Evolutionary conservation across 2,329 filamentous ascomycete genomes (phyloP), one percentile per base, ranked within the genome.

Genomic region (Aspergillus fischeri): DNA sequence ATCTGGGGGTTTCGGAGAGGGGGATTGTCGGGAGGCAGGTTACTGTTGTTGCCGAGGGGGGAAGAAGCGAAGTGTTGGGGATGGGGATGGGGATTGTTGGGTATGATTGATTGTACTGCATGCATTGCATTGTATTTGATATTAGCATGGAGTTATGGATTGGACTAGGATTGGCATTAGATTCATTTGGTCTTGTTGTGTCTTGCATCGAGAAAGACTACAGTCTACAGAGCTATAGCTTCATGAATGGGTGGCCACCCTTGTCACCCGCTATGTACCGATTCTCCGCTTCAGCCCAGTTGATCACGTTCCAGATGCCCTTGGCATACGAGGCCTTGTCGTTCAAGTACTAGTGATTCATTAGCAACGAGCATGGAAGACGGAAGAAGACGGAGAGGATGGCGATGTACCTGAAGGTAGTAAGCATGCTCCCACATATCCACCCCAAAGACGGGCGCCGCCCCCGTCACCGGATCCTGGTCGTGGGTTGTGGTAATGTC

Each of bases 381-480:
- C 17, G 9, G 3, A 25, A 52, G 2, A n/a, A 0, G 47, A 11
- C 1, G 1, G 10, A 9, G 7, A 47, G 11, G 6, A 27, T 27
- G 25, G 25, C 1, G 4, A 3, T 29, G 63, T 60, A 87, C 85
- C 80, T 91, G 90, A 20, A 95, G 77, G 70, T 96, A 96, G 71
- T 95, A 96, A 0, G 91, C 91, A 77, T 96, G 91, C 78, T 96
- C 91, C 91, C 91, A 95, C 85, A 95, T 93, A 72, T 96, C 91
- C 2, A 96, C 81, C 0, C 90, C 91, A 52, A 97, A 78, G 27
- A 96, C 78, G 7, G 92, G 91, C 62, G 87, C 83, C 69, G 87
- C 88, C 28, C 89, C 90, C 45, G 92, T 80, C 21, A 96, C 82
- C 1, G 88, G 87, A 69, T 95, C 91, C 77, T 96, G 91, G 70